Evolutionary conservation across 495 filamentous ascomycete species (phyloP), one percentile per base, ranked within the genome.

Genomic region (Daldinia grandis): DNA sequence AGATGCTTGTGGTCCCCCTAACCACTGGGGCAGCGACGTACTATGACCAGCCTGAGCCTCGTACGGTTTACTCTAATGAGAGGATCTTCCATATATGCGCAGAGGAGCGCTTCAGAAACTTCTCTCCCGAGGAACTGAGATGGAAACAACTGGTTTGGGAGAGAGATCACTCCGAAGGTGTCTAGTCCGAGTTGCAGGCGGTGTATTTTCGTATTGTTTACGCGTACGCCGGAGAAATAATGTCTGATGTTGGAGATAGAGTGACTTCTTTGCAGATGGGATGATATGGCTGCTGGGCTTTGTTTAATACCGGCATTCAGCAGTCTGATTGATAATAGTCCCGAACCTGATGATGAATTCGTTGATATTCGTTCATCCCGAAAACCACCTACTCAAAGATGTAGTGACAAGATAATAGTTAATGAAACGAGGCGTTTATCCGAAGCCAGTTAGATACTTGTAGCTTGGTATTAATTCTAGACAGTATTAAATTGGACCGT

Each of bases 81-180:
- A 12, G 12, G 8, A 30, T 24, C 42, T 6, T 17, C 15, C 35
- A 47, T 55, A 27, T 64, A 55, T 64, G 61, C 14, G 25, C 19
- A 17, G 50, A 64, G 49, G 12, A 38, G 24, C 6, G 30, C 35
- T 64, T 54, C 10, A 27, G 27, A 30, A 17, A 19, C 0, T 56
- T 56, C n/a, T 64, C 61, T 21, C 61, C 61, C 5, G 61, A 64
- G 50, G 61, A 64, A 27, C 31, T 64, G 24, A 33, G 61, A 56
- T 55, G 27, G 47, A 54, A 37, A 27, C 31, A 62, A 10, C 9
- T 37, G 44, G 15, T 31, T 35, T 61, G 12, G 58, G 37, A 24
- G 33, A 3, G 24, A 19, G 30, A 10, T 35, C 17, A 12, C 12
- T 9, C n/a, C 10, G 6, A 15, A 8, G 17, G 49, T n/a, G 25